Percentiles rank a stretch among this genome's conserved stretches.
These are phyloP conservation scores for Stenogyne calaminthoides DNA, from an alignment of 305 asterid genomes.

Conservation along the genomic window DNA sequence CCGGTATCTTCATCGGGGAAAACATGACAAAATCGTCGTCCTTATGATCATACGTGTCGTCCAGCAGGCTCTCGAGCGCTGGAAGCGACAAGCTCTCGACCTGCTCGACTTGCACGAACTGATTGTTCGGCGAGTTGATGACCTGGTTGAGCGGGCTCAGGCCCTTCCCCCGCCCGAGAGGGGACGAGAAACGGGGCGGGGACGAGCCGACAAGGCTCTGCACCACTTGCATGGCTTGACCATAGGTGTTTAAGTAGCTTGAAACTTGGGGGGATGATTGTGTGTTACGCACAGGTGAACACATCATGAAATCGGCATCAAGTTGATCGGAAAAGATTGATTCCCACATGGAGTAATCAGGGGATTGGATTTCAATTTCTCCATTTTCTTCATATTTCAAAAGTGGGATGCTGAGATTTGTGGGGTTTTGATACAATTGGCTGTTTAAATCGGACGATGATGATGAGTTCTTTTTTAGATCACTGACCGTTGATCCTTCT, in stretches of 20 bases:
- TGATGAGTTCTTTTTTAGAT: conserved; percentile 29
- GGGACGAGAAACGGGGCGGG: conserved; percentile 58
- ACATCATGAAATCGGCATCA: conserved; percentile 75
- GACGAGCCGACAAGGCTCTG: conserved; percentile 41
- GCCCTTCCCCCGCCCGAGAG: conserved; percentile 61
- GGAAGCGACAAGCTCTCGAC: conserved; percentile 66
- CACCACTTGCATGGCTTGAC: conserved; percentile 31
- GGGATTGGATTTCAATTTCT: conserved; percentile 54
- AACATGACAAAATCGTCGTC: conserved; percentile 42
- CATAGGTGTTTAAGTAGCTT: conserved; percentile 15
- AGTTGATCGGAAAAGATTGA: conserved; percentile 65
- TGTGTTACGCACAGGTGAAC: conserved; percentile 60
- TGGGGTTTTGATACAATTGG: conserved; percentile 1
- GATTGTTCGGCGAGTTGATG: conserved; percentile 64
- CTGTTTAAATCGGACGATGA: conserved; percentile 18
- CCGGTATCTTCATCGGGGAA: conserved; percentile 40
- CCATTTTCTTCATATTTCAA: conserved; percentile 48
- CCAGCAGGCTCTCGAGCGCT: conserved; percentile 59
- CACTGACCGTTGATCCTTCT: conserved; percentile 24
- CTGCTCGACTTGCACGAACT: conserved; percentile 63
- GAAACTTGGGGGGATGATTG: conserved; percentile 39
- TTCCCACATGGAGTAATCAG: conserved; percentile 76
- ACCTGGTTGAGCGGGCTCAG: conserved; percentile 71
- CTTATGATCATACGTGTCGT: conserved; percentile 37
- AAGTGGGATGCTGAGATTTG: conserved; percentile 35